Evolutionary conservation across 75 land plant species (phyloP).

Genomic region (Cupressus sempervirens): DNA sequence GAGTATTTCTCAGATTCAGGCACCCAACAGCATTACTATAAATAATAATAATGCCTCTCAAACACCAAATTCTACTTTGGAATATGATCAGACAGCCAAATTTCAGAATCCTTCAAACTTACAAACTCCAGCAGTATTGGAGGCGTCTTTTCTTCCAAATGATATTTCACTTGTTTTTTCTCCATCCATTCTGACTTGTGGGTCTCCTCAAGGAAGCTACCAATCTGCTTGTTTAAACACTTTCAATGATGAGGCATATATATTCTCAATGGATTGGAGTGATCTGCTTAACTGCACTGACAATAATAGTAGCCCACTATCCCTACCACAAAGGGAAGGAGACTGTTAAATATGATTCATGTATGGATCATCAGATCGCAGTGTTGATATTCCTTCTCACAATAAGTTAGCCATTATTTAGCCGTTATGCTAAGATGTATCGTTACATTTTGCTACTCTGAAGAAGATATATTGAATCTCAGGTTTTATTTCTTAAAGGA

Average conservation of each 20-base stretch:
- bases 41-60: not conserved
- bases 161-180: not conserved
- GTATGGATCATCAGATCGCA: not conserved
- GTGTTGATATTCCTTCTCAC: not conserved
- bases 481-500: not conserved
- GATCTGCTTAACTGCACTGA: not conserved
- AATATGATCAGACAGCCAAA: not conserved
- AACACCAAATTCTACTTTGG: not conserved
- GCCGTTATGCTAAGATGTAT: not conserved
- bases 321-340: not conserved
- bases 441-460: not conserved
- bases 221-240: not conserved
- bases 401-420: not conserved
- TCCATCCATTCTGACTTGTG: not conserved
- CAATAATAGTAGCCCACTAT: not conserved
- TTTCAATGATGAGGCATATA: not conserved
- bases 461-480: too few relatives aligned
- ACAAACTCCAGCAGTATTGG: not conserved
- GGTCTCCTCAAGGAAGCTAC: not conserved
- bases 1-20: not conserved
- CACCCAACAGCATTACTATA: not conserved
- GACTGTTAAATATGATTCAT: not conserved
- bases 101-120: not conserved
- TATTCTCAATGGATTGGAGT: conserved; percentile 8
- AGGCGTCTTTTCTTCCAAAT: not conserved